Percentiles rank a stretch among this genome's conserved stretches.
Conservation (phyloP, 129 eudicot genomes). For the Glebionis coronaria region DNA sequence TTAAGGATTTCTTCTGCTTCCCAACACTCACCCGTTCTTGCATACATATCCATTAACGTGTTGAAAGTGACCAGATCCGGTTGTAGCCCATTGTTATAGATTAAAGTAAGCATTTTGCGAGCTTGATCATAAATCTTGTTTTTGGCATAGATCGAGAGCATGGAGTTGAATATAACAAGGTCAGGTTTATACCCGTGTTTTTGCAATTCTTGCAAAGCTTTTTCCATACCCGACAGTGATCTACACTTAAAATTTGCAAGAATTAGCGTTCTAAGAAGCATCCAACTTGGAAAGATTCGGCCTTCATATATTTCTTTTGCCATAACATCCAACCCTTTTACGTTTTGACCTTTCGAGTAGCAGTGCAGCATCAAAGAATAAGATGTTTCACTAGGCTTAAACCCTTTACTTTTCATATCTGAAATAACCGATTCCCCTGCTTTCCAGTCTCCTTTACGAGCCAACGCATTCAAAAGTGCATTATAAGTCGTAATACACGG, state of each 20-base stretch:
- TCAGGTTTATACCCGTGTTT: conserved; percentile 82
- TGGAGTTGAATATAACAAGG: conserved; percentile 69
- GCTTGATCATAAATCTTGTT: conserved; percentile 81
- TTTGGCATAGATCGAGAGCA: conserved; percentile 77
- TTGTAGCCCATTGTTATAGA: conserved; percentile 62
- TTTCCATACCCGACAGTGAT: conserved; percentile 70
- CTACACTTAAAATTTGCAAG: conserved; percentile 81
- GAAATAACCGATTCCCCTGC: conserved; percentile 65
- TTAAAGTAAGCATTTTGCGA: conserved; percentile 52
- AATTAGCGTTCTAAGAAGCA: conserved; percentile 78
- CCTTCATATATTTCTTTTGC: conserved; percentile 76
- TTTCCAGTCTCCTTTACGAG: conserved; percentile 85
- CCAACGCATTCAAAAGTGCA: conserved; percentile 80
- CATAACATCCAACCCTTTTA: conserved; percentile 59
- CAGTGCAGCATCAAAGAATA: conserved; percentile 82
- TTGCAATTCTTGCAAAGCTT: conserved; percentile 66
- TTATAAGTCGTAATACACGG: conserved; percentile 85
- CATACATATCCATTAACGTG: conserved; percentile 92
- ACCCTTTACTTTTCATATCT: conserved; percentile 86
- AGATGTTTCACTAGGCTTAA: conserved; percentile 78
- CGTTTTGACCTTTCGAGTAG: conserved; percentile 69
- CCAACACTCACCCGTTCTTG: conserved; percentile 90
- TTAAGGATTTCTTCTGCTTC: conserved; percentile 81
- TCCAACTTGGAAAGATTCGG: conserved; percentile 80
- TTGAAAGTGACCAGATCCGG: conserved; percentile 92